Evolutionary conservation across 768 basidiomycete genomes (phyloP), one percentile per base, ranked within the genome.

Genomic region (Neoboletus brunneissimus): DNA sequence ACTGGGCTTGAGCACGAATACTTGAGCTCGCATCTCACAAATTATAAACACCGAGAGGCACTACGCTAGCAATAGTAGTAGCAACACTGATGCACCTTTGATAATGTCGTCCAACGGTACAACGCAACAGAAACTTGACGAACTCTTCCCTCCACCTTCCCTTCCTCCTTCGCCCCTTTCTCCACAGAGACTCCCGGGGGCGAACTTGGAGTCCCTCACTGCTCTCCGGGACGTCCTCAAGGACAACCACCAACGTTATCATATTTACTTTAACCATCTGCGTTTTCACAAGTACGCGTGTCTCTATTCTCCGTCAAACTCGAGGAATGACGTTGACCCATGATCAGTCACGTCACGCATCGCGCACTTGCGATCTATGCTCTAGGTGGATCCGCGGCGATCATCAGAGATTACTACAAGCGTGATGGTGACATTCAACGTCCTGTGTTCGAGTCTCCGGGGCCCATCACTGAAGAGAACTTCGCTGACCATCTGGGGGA

Each of bases 201-300:
- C 67, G 22, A 65, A 51, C 11, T 6, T 43, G 1, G 61, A 65
- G 31, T 60, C 71, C 1, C 60, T 71, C 20, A 45, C 47, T n/a
- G 56, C 64, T 22, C 73, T 50, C 38, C 59, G 32, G 55, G 68
- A 67, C 6, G 54, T 75, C 10, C 68, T 85, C 47, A 78, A 76
- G 55, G 80, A 83, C 5, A 81, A 81, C 53, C 77, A 83, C 47
- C 65, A 68, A 29, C 75, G 69, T 46, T 72, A 73, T 64, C 82
- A 85, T 51, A 72, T 78, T 12, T 85, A 79, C 66, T 76, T 78
- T 64, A 78, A 82, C 51, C 63, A 79, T 20, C 55, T 44, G 31
- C 59, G 71, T 0, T 79, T 80, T 54, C 83, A 84, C 72, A 84
- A 84, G 83, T 83, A 57, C 13, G 76, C 67, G 16, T 11, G 1